Evolutionary conservation across 352 stramenopile genomes (phyloP), one percentile per base, ranked within the genome.

Genomic region (Phytophthora sojae): DNA sequence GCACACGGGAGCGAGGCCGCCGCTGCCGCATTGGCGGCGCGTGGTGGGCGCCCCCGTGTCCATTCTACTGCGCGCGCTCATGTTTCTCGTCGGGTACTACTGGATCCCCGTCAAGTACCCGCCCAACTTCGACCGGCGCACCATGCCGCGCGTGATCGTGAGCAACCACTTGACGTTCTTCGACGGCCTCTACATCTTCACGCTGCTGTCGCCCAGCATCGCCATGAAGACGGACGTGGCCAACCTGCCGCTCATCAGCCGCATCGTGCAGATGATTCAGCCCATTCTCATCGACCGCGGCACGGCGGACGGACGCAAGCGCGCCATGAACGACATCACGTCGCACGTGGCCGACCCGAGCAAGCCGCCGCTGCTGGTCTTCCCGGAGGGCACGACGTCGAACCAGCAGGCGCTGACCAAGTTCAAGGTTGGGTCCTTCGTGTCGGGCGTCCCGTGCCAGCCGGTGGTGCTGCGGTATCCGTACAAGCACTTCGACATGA

Each of bases 351-450:
- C 51, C 4, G 69, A 84, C 50, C 49, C 79, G 0, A 67, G 49
- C 6, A 79, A 82, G 57, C 86, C 86, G 9, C 84, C 84, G 45
- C 75, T 94, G 61, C 77, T 94, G 8, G 83, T 94, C 12, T 94
- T 94, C 49, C 86, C 86, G 0, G 82, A 90, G 44, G 86, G 86
- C 39, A 94, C 84, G n/a, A 94, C 86, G 8, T 90, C 82, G 23
- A 92, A 88, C 74, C 84, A 92, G 59, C 51, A 77, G 39, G 88
- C 81, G 51, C 63, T 94, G 11, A 92, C 81, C 51, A 89, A 90
- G 71, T 94, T 94, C 67, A 94, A 94, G 45, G 76, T 90, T 19
- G 86, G 86, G 2, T 88, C 84, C 5, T 94, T 94, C 53, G 75
- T 84, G n/a, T 80, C 79, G 3, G 86, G 82, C 3, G 60, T 82